Conservation (phyloP, 2,329 filamentous ascomycete species). For the Parastagonospora avenae region DNA sequence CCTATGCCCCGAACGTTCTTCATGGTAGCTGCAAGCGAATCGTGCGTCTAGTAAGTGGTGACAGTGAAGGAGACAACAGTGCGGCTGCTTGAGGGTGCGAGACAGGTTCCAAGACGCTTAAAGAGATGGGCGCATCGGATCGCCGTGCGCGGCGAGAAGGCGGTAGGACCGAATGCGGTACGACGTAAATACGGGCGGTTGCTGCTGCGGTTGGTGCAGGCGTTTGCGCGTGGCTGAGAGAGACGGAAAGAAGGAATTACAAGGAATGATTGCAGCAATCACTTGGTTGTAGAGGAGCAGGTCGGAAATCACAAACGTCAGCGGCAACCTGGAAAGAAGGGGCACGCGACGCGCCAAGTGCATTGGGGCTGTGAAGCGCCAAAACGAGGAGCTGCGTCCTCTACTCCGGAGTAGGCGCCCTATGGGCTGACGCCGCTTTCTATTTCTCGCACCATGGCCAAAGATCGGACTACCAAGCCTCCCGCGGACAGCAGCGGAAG, state of each 20-base stretch:
- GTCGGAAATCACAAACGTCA: background rate
- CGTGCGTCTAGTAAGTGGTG: constrained; percentile 3
- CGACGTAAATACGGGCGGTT: background rate
- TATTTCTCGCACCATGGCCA: background rate
- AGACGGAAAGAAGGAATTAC: background rate
- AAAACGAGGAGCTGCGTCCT: no score
- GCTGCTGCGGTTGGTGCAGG: constrained; percentile 1
- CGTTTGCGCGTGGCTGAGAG: background rate
- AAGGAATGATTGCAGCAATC: background rate
- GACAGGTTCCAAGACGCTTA: constrained; percentile 4
- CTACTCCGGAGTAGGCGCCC: no score
- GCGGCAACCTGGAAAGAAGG: background rate
- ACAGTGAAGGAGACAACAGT: constrained; percentile 11
- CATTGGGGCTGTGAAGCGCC: no score
- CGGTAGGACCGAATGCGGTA: background rate
- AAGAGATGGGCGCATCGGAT: constrained; percentile 9
- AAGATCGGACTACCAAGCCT: background rate
- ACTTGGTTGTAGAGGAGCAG: background rate
- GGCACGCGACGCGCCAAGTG: background rate
- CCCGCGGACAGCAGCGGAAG: background rate
- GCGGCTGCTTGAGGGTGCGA: background rate
- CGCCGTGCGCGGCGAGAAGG: constrained; percentile 1
- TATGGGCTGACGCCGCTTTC: background rate
- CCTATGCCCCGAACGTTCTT: constrained; percentile 25
- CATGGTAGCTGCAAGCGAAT: constrained; percentile 24